Evolutionary conservation across 371 early-diverging fungal species (phyloP).

Genomic region (Mortierella sp.): DNA sequence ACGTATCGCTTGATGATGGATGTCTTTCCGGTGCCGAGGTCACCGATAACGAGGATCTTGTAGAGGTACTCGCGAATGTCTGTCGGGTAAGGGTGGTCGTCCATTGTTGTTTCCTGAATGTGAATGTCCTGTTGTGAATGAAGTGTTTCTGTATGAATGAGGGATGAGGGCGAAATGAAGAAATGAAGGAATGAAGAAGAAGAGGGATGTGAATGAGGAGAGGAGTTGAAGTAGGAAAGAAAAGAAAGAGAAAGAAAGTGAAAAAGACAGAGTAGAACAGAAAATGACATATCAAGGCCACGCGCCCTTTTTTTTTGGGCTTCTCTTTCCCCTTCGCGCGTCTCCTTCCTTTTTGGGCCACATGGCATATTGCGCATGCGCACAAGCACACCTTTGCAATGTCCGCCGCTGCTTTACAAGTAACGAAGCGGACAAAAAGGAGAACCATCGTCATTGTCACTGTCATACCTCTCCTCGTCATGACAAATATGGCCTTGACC

Average conservation of each 20-base stretch:
- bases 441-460: no score
- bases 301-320: not conserved
- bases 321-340: not conserved
- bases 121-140: constrained; percentile 36
- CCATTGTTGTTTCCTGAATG: constrained; percentile 72
- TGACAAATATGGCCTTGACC: no score
- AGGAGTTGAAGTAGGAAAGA: not conserved
- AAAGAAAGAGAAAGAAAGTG: not conserved
- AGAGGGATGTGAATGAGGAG: not conserved
- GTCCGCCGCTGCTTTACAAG: no score
- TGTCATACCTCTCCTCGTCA: no score
- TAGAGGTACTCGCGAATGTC: constrained; percentile 69
- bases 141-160: not conserved
- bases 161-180: not conserved
- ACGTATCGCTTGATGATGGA: constrained; percentile 59
- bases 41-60: constrained; percentile 86
- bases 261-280: not conserved
- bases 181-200: not conserved
- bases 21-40: constrained; percentile 78
- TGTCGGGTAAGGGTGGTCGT: constrained; percentile 64
- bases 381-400: no score
- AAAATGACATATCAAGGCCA: not conserved
- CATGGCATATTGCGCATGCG: not conserved
- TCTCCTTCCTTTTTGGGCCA: not conserved
- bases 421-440: no score